Base-by-base conservation (phyloP, 805 yeast species). In the Candida sanyiensis region DNA sequence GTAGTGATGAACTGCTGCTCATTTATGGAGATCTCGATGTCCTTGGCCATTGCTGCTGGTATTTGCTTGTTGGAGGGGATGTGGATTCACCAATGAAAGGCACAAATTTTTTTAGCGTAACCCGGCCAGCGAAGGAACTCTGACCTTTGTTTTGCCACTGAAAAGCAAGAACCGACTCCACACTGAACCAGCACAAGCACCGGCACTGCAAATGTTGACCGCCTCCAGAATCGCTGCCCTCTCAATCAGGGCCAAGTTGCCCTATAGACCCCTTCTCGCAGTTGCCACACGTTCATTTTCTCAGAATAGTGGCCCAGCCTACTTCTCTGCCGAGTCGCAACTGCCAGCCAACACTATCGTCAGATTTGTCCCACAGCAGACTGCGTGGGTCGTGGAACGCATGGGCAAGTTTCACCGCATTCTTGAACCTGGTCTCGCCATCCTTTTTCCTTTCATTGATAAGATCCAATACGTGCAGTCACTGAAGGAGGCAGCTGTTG, bases 351-450 rank as follows among this genome's bases (percentile, higher is more conserved):
- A 83, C 59, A 83, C 93, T 2, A 59, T 83, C 5, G 60, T 83
- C 28, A 67, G 84, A 50, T 85, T 85, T 57, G 95, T 85, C 12
- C 95, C 95, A 2, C 95, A 86, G 58, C 94, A 85, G 60, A 80
- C 85, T 16, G 95, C 95, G 3, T 85, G 93, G 88, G 76, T 85
- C 15, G 95, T 85, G 15, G 95, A 85, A 60, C 68, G 95, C 46
- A 85, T 85, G 95, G 95, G 95, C 23, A 82, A 81, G 56, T 85
- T 83, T 66, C 72, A 78, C 30, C 46, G 76, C 37, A 72, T 77
- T 17, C 67, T 86, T 43, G 71, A 76, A 28, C 95, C 95, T 0
- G 95, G 95, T 11, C 64, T 84, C 26, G 87, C 93, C 2, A 58
- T 85, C 21, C 62, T 85, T 49, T 43, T 83, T 8, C 95, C 95